These are phyloP conservation scores for Kandelia obovata DNA, from an alignment of 345 rosid genomes.

Conservation along the genomic window DNA sequence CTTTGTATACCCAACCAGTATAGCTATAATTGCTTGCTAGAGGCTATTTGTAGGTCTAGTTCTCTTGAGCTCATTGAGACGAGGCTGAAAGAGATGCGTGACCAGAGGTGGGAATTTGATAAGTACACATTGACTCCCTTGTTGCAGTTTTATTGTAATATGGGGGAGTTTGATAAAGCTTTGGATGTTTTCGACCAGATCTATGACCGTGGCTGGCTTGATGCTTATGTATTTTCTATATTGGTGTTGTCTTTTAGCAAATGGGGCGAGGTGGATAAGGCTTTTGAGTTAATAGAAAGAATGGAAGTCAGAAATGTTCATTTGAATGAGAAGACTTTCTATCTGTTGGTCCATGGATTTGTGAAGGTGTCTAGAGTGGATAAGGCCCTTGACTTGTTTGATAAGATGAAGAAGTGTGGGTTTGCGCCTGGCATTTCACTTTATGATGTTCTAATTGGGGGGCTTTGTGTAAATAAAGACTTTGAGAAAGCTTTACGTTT, in stretches of 20 bases:
- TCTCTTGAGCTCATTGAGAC: slow-evolving; percentile 54
- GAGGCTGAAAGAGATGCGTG: slow-evolving; percentile 65
- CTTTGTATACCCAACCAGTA: slow-evolving; percentile 66
- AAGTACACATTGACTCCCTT: slow-evolving; percentile 74
- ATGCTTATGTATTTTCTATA: slow-evolving; percentile 54
- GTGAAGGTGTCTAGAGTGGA: slow-evolving; percentile 59
- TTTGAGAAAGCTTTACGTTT: slow-evolving; percentile 52
- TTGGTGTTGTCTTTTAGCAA: slow-evolving; percentile 62
- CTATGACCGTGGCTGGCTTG: slow-evolving; percentile 54
- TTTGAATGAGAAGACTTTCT: slow-evolving; percentile 69
- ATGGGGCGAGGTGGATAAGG: slow-evolving; percentile 71
- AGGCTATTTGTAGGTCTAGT: slow-evolving; percentile 55
- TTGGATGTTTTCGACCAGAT: slow-evolving; percentile 55
- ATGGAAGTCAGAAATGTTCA: slow-evolving; percentile 48
- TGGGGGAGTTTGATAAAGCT: slow-evolving; percentile 48
- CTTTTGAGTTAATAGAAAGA: slow-evolving; percentile 60
- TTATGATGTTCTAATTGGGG: slow-evolving; percentile 74
- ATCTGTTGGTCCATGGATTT: slow-evolving; percentile 71
- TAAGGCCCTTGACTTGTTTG: slow-evolving; percentile 57
- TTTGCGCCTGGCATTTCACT: slow-evolving; percentile 50
- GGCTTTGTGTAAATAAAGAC: slow-evolving; percentile 48
- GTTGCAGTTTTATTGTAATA: slow-evolving; percentile 63
- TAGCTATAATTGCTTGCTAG: slow-evolving; percentile 75
- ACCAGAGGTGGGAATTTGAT: slow-evolving; percentile 48
- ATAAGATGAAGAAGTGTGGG: slow-evolving; percentile 53